These are phyloP conservation scores for Pythium oligandrum DNA, from an alignment of 352 stramenopile species.

Conservation along the genomic window DNA sequence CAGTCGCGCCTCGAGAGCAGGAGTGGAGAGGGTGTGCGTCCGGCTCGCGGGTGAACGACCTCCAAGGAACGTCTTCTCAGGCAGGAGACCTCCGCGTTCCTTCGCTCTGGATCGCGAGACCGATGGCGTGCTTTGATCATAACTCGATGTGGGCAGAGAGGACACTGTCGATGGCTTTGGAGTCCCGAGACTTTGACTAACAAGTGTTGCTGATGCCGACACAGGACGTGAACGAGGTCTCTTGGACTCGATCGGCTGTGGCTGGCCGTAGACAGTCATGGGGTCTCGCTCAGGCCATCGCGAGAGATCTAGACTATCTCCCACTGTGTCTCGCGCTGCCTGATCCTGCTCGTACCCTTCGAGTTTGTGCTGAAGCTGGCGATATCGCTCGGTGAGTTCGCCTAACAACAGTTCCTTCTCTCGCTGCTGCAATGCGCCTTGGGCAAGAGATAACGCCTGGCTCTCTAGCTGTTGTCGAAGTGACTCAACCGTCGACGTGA, in stretches of 20 bases:
- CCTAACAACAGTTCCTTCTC: constrained; percentile 57
- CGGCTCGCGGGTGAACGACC: constrained; percentile 9
- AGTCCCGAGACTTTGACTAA: too few relatives aligned
- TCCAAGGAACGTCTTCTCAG: constrained; percentile 10
- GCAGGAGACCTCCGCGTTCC: too few relatives aligned
- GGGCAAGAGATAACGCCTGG: constrained; percentile 34
- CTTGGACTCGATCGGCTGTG: constrained; percentile 32
- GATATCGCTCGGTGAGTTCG: constrained; percentile 44
- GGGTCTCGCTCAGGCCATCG: constrained; percentile 17
- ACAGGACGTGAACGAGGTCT: constrained; percentile 21
- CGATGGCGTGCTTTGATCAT: too few relatives aligned
- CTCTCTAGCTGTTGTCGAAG: constrained; percentile 10
- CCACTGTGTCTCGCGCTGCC: neutral
- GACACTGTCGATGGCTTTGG: too few relatives aligned
- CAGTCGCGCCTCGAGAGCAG: too few relatives aligned
- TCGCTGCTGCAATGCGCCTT: constrained; percentile 32
- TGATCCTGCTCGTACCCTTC: constrained; percentile 5
- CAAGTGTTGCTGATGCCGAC: constrained; percentile 18
- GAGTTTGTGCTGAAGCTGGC: constrained; percentile 20
- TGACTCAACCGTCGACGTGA: constrained; percentile 10
- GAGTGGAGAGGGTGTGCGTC: neutral
- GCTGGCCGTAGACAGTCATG: constrained; percentile 47
- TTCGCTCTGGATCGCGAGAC: too few relatives aligned
- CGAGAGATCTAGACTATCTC: constrained; percentile 4
- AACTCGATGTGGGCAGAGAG: too few relatives aligned